A percentile compares a stretch with the other conserved stretches of the same genome.
phyloP scores from a whole-genome alignment of 305 asterid species.

The Stenogyne calaminthoides region DNA sequence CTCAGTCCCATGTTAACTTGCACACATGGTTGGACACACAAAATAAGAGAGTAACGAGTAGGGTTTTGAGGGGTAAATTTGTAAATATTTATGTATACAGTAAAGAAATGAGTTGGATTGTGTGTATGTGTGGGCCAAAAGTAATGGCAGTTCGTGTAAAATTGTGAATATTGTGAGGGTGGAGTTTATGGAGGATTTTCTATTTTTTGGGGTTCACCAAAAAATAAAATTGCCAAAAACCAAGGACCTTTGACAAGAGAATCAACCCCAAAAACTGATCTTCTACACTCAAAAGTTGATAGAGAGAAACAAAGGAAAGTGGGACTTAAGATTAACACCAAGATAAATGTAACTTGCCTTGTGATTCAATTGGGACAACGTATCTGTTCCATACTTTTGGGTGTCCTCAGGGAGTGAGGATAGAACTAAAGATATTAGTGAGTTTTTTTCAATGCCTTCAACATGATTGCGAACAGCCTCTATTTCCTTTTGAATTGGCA shows the following conservation, averaged over 20 bases:
- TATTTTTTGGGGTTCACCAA: neutral
- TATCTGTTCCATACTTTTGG: constrained; percentile 65
- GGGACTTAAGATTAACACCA: constrained; percentile 3
- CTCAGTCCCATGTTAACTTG: too few species aligned
- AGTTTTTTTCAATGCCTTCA: constrained; percentile 74
- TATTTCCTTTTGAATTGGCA: constrained; percentile 83
- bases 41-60: too few species aligned
- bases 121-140: too few species aligned
- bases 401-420: constrained; percentile 91
- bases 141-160: too few species aligned
- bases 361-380: constrained; percentile 72
- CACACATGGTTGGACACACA: too few species aligned
- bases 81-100: too few species aligned
- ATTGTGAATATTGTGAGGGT: too few species aligned
- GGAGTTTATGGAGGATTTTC: too few species aligned
- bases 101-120: too few species aligned
- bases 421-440: constrained; percentile 64
- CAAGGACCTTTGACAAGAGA: constrained; percentile 24
- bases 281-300: neutral
- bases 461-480: constrained; percentile 61
- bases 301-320: neutral
- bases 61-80: too few species aligned
- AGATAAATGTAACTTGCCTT: constrained; percentile 60
- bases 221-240: constrained; percentile 1
- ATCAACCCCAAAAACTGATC: neutral